Base-by-base conservation (phyloP, 441 rosid species). In the Erysimum pusillum region DNA sequence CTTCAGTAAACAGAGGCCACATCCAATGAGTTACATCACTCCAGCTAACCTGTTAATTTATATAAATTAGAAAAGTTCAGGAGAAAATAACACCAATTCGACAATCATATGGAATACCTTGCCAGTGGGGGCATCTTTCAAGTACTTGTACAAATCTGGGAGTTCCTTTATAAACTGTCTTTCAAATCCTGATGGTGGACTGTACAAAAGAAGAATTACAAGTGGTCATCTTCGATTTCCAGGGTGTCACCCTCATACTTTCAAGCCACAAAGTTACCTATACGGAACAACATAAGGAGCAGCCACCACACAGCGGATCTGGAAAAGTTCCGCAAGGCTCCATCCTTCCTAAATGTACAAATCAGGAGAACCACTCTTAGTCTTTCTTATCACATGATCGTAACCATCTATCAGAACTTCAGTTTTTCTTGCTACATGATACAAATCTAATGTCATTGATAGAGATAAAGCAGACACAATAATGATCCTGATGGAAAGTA, bases 211-310 rank as follows among this genome's bases (percentile, higher is more conserved):
- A 35, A 13, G 8, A 80, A 68, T 35, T 74, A 52, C 20, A 79
- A 36, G 53, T 42, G 31, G 28, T 56, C 62, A 74, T 35, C 60
- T 46, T 75, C 31, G 49, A 41, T 6, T 7, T 20, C 48, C 15
- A 36, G 13, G 48, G 64, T 56, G 46, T 56, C n/a, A 54, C 20
- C 5, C 32, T 57, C 65, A 64, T 9, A 78, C 54, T 71, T 17
- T 63, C 51, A 54, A 39, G 49, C 71, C 49, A 52, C 45, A 41
- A 49, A 31, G 22, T 80, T 76, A 95, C 99, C 98, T 91, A 75
- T 92, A 95, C 38, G 97, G 99, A 80, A 95, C 94, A 69, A 90
- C 92, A 85, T 95, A 95, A 61, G 99, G 99, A 77, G 98, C 96
- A 73, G 94, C 88, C 81, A 91, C 89, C 59, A 91, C 77, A 63